Percentiles rank a stretch among this genome's conserved stretches.
phyloP scores from a whole-genome alignment of 169 alveolate genomes.

The Plasmodium reichenowi region DNA sequence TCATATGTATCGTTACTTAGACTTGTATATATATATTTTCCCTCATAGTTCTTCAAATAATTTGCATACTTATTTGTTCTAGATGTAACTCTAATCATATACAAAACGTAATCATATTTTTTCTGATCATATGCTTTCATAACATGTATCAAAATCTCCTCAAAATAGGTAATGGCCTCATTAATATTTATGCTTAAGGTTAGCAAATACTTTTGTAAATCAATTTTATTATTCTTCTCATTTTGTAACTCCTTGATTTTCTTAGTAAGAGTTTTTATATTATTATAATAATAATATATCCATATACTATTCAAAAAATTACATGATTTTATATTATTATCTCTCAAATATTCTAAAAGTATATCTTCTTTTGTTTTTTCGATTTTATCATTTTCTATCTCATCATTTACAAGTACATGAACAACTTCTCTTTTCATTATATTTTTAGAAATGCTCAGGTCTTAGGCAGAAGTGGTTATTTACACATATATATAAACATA shows the following conservation, averaged over 20 bases:
- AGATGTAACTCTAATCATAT: slow-evolving; percentile 6
- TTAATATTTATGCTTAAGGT: slow-evolving; percentile 33
- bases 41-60: not conserved
- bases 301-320: slow-evolving; percentile 29
- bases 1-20: slow-evolving; percentile 16
- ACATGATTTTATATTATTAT: slow-evolving; percentile 16
- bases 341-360: slow-evolving; percentile 23
- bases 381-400: slow-evolving; percentile 1
- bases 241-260: slow-evolving; percentile 9
- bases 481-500: not conserved
- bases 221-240: slow-evolving; percentile 6
- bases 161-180: slow-evolving; percentile 38
- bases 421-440: slow-evolving; percentile 39
- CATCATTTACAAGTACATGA: not conserved
- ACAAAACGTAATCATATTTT: slow-evolving; percentile 22
- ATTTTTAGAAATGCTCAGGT: not conserved
- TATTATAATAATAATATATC: slow-evolving; percentile 40
- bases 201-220: slow-evolving; percentile 11
- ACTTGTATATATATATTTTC: not conserved
- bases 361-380: slow-evolving; percentile 48
- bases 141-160: slow-evolving; percentile 7
- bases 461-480: not conserved
- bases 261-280: slow-evolving; percentile 48
- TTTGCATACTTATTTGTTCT: not conserved
- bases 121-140: slow-evolving; percentile 37